Percentiles rank a stretch among this genome's conserved stretches.
phyloP scores from a whole-genome alignment of 2,329 filamentous ascomycete species.

The Exophiala mesophila region DNA sequence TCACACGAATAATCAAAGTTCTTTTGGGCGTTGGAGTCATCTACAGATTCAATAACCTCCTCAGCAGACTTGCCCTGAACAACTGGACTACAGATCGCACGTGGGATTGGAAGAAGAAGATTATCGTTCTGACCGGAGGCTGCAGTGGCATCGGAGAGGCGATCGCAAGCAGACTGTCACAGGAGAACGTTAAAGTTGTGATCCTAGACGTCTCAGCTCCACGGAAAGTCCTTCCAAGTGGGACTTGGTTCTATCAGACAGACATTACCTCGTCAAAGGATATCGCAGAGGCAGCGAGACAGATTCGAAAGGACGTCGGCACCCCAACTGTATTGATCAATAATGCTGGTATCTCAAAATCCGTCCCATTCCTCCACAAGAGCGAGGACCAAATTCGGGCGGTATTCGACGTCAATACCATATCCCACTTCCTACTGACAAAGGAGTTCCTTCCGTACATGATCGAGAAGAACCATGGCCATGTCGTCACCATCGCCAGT shows the following conservation, averaged over 20 bases:
- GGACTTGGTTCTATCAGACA: conserved; percentile 39
- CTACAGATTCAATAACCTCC: no score
- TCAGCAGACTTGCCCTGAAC: no score
- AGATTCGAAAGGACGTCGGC: conserved; percentile 54
- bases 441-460: conserved; percentile 64
- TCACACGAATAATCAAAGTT: no score
- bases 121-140: conserved; percentile 50
- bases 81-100: conserved; percentile 35
- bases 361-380: conserved; percentile 42
- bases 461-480: conserved; percentile 61
- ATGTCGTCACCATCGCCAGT: conserved; percentile 65
- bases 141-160: conserved; percentile 66
- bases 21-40: no score
- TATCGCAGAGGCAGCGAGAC: conserved; percentile 36
- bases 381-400: conserved; percentile 36
- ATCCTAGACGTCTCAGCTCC: conserved; percentile 61
- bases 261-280: conserved; percentile 59
- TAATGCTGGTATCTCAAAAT: conserved; percentile 58
- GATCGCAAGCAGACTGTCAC: conserved; percentile 59
- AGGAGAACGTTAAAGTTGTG: conserved; percentile 61
- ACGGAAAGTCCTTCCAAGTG: conserved; percentile 59
- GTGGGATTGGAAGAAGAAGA: conserved; percentile 34
- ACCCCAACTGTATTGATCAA: conserved; percentile 65
- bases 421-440: conserved; percentile 61
- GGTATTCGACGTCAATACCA: conserved; percentile 66